Base-by-base conservation (phyloP, 805 yeast species). In the Myxozyma geophila region DNA sequence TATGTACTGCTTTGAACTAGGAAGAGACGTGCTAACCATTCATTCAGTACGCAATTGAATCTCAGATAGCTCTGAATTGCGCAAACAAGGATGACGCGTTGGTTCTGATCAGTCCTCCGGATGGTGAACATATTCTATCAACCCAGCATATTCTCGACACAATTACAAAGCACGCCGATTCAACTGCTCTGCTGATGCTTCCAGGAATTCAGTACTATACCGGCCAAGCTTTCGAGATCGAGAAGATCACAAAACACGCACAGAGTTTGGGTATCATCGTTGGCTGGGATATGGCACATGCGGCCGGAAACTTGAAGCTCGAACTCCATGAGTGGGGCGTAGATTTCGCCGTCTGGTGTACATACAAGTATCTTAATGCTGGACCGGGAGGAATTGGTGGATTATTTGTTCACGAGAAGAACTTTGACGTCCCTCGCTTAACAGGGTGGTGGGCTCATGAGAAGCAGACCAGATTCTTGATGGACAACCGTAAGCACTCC, bases 401-500 rank as follows among this genome's bases (percentile, higher is more conserved):
- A 0, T 81, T 90, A 23, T 92, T 85, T 71, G 87, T 92, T 44
- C 86, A 92, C 73, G 87, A 85, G 67, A 81, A 75, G 65, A 70
- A 71, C 10, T 71, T 47, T 36, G 69, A 72, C 21, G 70, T 80
- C 44, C 89, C 96, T 0, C 79, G 98, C 64, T 78, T 90, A 56
- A 96, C 97, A 0, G 98, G 98, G 0, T 92, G 98, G 98, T 92
- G 98, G 97, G 98, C 97, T 0, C 92, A 91, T 72, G 85, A 88
- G 69, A 79, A 87, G 0, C 70, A 71, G 1, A 84, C 84, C 41
- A 77, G 98, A 66, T 92, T 92, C 75, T 80, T 85, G 70, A 92
- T 92, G 98, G 58, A 58, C 35, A 67, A 67, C 58, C 17, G 68
- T 64, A 54, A 13, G 67, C 28, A n/a, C 12, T 21, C 13, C 28